Conservation (phyloP, 768 basidiomycete genomes). For the Boletus reticulatus region DNA sequence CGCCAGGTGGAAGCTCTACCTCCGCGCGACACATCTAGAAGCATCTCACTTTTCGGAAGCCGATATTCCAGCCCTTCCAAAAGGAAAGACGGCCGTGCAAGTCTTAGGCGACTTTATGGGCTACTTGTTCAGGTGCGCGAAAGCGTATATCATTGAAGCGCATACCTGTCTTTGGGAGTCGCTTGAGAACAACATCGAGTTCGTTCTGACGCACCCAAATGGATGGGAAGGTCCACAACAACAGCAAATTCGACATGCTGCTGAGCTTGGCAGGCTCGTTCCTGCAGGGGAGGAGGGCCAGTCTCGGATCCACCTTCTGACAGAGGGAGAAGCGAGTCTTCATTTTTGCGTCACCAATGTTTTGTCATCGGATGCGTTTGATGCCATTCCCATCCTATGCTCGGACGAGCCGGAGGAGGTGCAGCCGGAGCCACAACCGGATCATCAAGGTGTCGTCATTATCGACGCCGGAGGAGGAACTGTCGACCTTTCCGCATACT, state of each 20-base stretch:
- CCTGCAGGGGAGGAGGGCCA: slow-evolving; percentile 36
- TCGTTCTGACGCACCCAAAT: slow-evolving; percentile 59
- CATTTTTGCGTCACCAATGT: slow-evolving; percentile 53
- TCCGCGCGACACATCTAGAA: slow-evolving; percentile 29
- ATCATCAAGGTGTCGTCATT: slow-evolving; percentile 37
- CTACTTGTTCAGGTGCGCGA: slow-evolving; percentile 43
- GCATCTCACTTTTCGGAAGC: slow-evolving; percentile 22
- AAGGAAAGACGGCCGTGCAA: slow-evolving; percentile 9
- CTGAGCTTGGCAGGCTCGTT: slow-evolving; percentile 47
- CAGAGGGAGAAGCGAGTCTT: slow-evolving; percentile 55
- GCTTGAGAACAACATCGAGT: slow-evolving; percentile 41
- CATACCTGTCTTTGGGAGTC: slow-evolving; percentile 43
- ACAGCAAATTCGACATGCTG: slow-evolving; percentile 50
- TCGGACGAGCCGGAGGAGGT: slow-evolving; percentile 20
- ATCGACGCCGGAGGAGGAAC: slow-evolving; percentile 51
- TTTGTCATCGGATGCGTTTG: slow-evolving; percentile 31
- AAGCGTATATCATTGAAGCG: slow-evolving; percentile 43
- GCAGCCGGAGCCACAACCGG: slow-evolving; percentile 9
- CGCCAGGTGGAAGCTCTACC: slow-evolving; percentile 35
- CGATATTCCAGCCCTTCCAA: slow-evolving; percentile 11
- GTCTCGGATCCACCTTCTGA: slow-evolving; percentile 49
- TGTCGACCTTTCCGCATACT: slow-evolving; percentile 39
- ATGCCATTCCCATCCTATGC: slow-evolving; percentile 4
- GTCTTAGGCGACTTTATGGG: slow-evolving; percentile 40
- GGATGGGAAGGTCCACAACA: slow-evolving; percentile 64